Evolutionary conservation across 2,329 filamentous ascomycete species (phyloP).

Genomic region (Trichophyton verrucosum): DNA sequence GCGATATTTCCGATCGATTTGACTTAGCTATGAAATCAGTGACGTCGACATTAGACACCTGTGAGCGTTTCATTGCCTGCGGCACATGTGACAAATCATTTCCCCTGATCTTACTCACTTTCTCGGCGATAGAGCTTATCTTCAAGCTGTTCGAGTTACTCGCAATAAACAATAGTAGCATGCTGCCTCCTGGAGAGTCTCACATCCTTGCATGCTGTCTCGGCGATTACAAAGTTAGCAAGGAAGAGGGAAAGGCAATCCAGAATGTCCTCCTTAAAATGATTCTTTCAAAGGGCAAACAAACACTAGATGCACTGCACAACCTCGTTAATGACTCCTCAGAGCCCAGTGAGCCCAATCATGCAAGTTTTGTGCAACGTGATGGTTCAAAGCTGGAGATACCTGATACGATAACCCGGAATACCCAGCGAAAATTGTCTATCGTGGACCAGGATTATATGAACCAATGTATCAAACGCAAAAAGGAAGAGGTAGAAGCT

Average conservation of each 20-base stretch:
- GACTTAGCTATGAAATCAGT: neutral
- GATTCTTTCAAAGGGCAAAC: slow-evolving; percentile 1
- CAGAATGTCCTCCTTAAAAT: slow-evolving; percentile 5
- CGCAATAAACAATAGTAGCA: neutral
- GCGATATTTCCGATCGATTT: neutral
- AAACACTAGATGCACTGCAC: neutral
- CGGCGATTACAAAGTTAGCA: slow-evolving; percentile 4
- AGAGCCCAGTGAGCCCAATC: neutral
- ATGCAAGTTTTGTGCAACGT: neutral
- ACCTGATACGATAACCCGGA: neutral
- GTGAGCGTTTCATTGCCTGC: neutral
- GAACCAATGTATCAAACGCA: neutral
- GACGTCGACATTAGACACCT: neutral
- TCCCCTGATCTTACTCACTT: slow-evolving; percentile 1
- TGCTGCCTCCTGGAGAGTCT: neutral
- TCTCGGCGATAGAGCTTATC: slow-evolving; percentile 5
- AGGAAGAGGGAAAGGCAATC: slow-evolving; percentile 4
- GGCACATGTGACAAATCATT: neutral
- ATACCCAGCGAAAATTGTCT: neutral
- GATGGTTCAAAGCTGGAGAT: neutral
- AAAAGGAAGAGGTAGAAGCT: neutral
- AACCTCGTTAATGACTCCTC: neutral
- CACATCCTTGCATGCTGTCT: neutral
- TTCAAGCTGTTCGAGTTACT: slow-evolving; percentile 5
- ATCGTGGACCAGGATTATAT: neutral